Conservation (phyloP, 108 stramenopile species). For the Stephanodiscus minutulus region DNA sequence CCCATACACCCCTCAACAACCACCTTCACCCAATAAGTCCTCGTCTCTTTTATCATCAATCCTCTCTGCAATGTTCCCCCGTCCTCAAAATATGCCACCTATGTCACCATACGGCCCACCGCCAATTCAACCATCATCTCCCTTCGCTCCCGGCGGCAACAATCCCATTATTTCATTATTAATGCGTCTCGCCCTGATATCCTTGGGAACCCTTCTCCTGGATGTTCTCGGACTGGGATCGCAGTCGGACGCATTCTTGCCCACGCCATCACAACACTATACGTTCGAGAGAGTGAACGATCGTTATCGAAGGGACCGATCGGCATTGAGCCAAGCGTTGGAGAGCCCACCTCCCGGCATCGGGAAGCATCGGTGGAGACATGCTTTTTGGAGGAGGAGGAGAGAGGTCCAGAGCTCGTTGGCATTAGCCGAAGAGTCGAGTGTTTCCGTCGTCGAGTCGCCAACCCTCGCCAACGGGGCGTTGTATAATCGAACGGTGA, state of each 20-base stretch:
- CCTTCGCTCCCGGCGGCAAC: slow-evolving; percentile 14
- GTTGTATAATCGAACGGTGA: slow-evolving; percentile 59
- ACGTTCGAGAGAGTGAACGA: slow-evolving; percentile 84
- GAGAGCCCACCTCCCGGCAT: slow-evolving; percentile 56
- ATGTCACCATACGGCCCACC: slow-evolving; percentile 22
- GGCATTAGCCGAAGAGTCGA: slow-evolving; percentile 7
- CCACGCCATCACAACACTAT: slow-evolving; percentile 73
- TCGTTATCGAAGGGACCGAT: slow-evolving; percentile 66
- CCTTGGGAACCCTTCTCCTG: slow-evolving; percentile 47
- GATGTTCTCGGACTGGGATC: slow-evolving; percentile 48
- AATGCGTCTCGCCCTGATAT: slow-evolving; percentile 46
- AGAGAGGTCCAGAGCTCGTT: slow-evolving; percentile 17
- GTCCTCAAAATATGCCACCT: slow-evolving; percentile 20
- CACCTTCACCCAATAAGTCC: slow-evolving; percentile 8
- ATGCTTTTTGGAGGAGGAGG: slow-evolving; percentile 34
- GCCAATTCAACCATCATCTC: slow-evolving; percentile 28
- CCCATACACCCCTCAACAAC: slow-evolving; percentile 20
- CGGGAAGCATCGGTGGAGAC: slow-evolving; percentile 28
- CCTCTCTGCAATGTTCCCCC: slow-evolving; percentile 29
- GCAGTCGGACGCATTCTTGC: slow-evolving; percentile 53
- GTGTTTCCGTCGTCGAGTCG: slow-evolving; percentile 5
- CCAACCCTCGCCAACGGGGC: slow-evolving; percentile 26
- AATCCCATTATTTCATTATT: slow-evolving; percentile 26
- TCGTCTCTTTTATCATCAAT: slow-evolving; percentile 42
- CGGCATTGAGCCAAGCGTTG: slow-evolving; percentile 55